phyloP scores from a whole-genome alignment of 306 rosid genomes.

The Lathyrus tuberosus region DNA sequence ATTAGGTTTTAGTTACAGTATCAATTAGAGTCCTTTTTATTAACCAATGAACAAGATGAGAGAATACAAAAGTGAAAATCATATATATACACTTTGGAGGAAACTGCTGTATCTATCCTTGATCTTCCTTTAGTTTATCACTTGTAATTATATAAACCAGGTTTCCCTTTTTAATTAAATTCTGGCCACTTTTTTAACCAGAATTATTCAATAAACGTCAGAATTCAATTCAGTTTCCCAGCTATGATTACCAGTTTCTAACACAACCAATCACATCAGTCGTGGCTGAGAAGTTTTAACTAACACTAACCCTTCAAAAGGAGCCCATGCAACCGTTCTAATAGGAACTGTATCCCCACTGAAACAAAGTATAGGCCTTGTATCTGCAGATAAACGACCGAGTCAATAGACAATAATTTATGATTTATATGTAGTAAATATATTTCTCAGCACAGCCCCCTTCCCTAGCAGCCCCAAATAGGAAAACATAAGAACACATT shows the following conservation, averaged over 20 bases:
- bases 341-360: too few species aligned
- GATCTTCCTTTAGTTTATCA: not conserved
- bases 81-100: not conserved
- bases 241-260: too few species aligned
- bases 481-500: constrained; percentile 28
- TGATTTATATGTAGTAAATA: not conserved
- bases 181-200: too few species aligned
- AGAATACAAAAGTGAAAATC: not conserved
- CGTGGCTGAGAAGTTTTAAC: too few species aligned
- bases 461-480: constrained; percentile 29
- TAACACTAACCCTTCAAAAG: too few species aligned
- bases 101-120: not conserved
- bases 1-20: constrained; percentile 31
- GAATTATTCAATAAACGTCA: too few species aligned
- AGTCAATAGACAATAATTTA: constrained; percentile 31
- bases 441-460: constrained; percentile 37
- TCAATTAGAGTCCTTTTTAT: too few species aligned
- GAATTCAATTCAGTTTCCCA: too few species aligned
- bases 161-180: not conserved
- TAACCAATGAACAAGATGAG: constrained; percentile 3
- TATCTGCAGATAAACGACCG: constrained; percentile 46
- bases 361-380: too few species aligned
- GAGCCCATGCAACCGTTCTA: too few species aligned
- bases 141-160: not conserved
- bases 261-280: too few species aligned